These are phyloP conservation scores for Tricholoma furcatifolium DNA, from an alignment of 768 basidiomycete species.

Conservation along the genomic window DNA sequence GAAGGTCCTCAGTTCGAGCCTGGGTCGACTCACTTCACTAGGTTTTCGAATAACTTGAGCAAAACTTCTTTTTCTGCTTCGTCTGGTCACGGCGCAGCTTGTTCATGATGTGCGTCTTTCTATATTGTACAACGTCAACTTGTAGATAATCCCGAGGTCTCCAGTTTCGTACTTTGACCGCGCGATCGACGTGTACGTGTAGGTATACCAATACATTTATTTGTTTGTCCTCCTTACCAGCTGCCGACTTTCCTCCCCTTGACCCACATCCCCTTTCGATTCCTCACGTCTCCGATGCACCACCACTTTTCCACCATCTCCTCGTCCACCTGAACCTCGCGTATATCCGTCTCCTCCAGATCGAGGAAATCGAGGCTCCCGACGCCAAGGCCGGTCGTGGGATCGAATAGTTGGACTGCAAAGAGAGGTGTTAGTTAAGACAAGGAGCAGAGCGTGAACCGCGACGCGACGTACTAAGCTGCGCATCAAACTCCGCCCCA, in stretches of 20 bases:
- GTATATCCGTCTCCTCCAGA: conserved; percentile 19
- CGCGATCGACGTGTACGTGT: no score
- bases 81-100: no score
- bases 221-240: no score
- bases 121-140: no score
- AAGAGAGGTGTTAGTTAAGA: conserved; percentile 1
- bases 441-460: no score
- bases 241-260: conserved; percentile 45
- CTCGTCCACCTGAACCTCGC: conserved; percentile 27
- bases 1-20: conserved; percentile 12
- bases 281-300: conserved; percentile 73
- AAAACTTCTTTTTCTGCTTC: no score
- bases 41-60: no score
- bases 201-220: no score
- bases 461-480: conserved; percentile 54
- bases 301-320: conserved; percentile 88
- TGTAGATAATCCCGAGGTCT: no score
- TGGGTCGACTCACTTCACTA: conserved; percentile 4
- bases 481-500: conserved; percentile 73
- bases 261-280: conserved; percentile 72
- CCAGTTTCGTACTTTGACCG: no score
- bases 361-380: conserved; percentile 77
- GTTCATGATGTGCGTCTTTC: no score
- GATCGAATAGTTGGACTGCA: conserved; percentile 49
- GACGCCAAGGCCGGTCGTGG: conserved; percentile 38